Conservation (phyloP, 1,139 yeast genomes). For the Kodamaea suecica region DNA sequence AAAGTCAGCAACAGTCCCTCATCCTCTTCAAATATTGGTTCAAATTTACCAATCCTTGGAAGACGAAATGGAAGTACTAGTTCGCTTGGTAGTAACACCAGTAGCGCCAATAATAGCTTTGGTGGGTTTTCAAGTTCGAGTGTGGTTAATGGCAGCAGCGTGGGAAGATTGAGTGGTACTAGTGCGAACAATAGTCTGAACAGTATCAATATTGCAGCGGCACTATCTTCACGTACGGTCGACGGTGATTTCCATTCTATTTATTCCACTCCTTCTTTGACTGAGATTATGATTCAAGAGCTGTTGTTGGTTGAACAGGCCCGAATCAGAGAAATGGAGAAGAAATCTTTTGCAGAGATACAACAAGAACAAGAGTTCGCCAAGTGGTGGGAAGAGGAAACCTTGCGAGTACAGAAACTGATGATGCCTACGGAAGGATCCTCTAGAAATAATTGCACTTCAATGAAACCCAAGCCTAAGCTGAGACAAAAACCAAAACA, state of each 20-base stretch:
- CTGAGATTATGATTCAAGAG: slow-evolving; percentile 47
- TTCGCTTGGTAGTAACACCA: slow-evolving; percentile 1
- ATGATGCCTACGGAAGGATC: slow-evolving; percentile 20
- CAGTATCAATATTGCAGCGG: not conserved
- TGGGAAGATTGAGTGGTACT: not conserved
- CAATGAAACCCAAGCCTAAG: slow-evolving; percentile 3
- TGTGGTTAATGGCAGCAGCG: not conserved
- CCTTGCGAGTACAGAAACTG: slow-evolving; percentile 54
- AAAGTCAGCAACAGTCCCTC: slow-evolving; percentile 2
- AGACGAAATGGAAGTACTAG: slow-evolving; percentile 3
- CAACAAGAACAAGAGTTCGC: slow-evolving; percentile 80
- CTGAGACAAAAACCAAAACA: slow-evolving; percentile 5
- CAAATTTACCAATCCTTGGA: slow-evolving; percentile 10
- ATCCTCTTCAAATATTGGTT: not conserved
- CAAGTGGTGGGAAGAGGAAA: slow-evolving; percentile 78
- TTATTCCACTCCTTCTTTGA: slow-evolving; percentile 24
- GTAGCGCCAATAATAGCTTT: slow-evolving; percentile 4
- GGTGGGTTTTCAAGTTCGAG: slow-evolving; percentile 1
- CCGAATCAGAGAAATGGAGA: slow-evolving; percentile 26
- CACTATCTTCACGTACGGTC: not conserved
- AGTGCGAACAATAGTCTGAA: slow-evolving; percentile 1
- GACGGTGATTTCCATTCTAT: slow-evolving; percentile 2
- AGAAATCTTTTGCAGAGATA: slow-evolving; percentile 58
- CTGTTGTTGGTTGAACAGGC: slow-evolving; percentile 42
- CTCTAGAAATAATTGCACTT: not conserved